Conservation (phyloP, 1,284 basidiomycete genomes). For the Irpex sp. region DNA sequence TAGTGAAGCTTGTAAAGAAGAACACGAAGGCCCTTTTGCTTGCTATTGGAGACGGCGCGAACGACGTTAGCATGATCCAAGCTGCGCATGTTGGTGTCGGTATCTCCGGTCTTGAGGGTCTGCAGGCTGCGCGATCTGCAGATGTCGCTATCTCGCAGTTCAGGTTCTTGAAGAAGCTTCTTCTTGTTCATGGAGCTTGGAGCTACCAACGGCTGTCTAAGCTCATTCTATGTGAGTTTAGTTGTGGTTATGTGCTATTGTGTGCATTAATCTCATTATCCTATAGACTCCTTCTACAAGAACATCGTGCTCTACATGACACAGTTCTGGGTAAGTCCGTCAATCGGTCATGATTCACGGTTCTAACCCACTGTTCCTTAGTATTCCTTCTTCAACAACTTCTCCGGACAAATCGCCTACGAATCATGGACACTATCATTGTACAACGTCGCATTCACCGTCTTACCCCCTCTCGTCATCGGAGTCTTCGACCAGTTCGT, state of each 20-base stretch:
- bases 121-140: conserved; percentile 95
- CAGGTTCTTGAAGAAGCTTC: conserved; percentile 90
- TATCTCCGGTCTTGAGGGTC: conserved; percentile 96
- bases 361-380: conserved; percentile 25
- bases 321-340: conserved; percentile 80
- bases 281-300: conserved; percentile 87
- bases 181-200: conserved; percentile 98
- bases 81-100: conserved; percentile 97
- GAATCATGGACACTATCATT: conserved; percentile 98
- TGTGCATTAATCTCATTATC: background rate
- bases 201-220: conserved; percentile 95
- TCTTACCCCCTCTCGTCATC: conserved; percentile 95
- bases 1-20: conserved; percentile 98
- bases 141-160: conserved; percentile 99
- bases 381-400: conserved; percentile 99
- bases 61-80: conserved; percentile 96
- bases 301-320: conserved; percentile 98
- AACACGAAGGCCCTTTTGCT: conserved; percentile 84
- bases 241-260: background rate
- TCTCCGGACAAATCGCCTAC: conserved; percentile 96
- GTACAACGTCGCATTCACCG: conserved; percentile 91
- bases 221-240: conserved; percentile 81
- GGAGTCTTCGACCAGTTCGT: conserved; percentile 98
- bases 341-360: background rate
- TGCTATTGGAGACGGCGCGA: conserved; percentile 96